phyloP scores from a whole-genome alignment of 129 eudicot species.

The Solidago caesia region DNA sequence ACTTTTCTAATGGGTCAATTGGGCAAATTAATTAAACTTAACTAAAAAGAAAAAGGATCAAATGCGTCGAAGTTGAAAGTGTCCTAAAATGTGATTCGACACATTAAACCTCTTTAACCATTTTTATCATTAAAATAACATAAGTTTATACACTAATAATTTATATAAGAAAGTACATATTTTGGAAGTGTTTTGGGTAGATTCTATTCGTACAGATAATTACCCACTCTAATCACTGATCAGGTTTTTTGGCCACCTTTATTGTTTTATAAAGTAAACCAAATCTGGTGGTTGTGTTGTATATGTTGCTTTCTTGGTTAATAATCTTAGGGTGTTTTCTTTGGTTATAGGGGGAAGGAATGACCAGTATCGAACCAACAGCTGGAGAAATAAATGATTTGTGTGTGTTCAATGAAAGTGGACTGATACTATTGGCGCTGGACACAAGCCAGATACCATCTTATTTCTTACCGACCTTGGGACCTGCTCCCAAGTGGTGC shows the following conservation, averaged over 20 bases:
- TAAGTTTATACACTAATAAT: too few relatives aligned
- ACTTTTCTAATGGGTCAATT: background rate
- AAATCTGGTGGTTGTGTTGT: background rate
- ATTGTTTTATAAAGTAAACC: background rate
- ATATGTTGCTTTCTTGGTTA: background rate
- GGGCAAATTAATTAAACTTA: background rate
- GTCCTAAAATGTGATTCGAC: background rate
- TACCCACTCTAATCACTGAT: background rate
- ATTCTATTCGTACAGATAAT: background rate
- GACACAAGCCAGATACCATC: conserved; percentile 88
- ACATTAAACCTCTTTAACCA: background rate
- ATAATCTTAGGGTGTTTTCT: background rate
- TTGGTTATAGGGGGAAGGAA: conserved; percentile 79
- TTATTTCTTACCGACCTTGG: conserved; percentile 86
- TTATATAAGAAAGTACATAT: background rate
- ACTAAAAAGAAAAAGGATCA: background rate
- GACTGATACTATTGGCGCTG: conserved; percentile 78
- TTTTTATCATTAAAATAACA: background rate
- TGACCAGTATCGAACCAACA: conserved; percentile 97
- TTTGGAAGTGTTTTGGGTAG: background rate
- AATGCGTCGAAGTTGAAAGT: background rate
- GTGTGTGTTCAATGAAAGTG: conserved; percentile 72
- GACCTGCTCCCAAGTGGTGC: conserved; percentile 99
- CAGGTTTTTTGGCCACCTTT: background rate
- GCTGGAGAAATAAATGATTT: conserved; percentile 81